Conservation (phyloP, 2,329 filamentous ascomycete genomes). For the Fusarium subtropicale region DNA sequence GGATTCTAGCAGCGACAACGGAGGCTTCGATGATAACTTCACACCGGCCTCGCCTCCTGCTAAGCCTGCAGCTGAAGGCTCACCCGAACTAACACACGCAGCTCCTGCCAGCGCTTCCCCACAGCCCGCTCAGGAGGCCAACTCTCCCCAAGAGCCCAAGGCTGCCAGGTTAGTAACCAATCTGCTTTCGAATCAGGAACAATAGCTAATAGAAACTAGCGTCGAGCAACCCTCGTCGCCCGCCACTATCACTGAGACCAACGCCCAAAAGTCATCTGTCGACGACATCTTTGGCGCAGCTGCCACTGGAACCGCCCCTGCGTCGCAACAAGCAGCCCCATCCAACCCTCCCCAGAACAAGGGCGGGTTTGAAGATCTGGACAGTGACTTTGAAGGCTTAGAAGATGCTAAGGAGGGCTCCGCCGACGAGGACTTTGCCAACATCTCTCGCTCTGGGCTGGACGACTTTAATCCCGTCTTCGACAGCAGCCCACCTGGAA, state of each 20-base stretch:
- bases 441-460: constrained; percentile 74
- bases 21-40: constrained; percentile 95
- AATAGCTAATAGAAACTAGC: constrained; percentile 37
- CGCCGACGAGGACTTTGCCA: constrained; percentile 83
- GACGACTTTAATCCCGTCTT: constrained; percentile 87
- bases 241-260: constrained; percentile 47
- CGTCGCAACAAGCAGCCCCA: constrained; percentile 49
- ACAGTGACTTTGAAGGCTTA: constrained; percentile 83
- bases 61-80: constrained; percentile 47
- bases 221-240: constrained; percentile 50
- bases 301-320: constrained; percentile 42
- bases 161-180: constrained; percentile 44
- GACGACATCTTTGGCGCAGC: constrained; percentile 59
- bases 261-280: constrained; percentile 50
- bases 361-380: constrained; percentile 78
- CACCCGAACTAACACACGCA: constrained; percentile 16
- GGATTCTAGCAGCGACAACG: constrained; percentile 80
- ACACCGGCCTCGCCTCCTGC: constrained; percentile 68
- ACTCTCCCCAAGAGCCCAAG: constrained; percentile 36
- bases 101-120: constrained; percentile 29
- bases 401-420: constrained; percentile 86
- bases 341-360: constrained; percentile 54
- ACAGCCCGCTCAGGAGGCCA: constrained; percentile 44
- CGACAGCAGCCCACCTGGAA: constrained; percentile 73
- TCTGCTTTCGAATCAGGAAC: background rate